Evolutionary conservation across 148 eudicot species (phyloP).

Genomic region (Persicaria tinctoria): DNA sequence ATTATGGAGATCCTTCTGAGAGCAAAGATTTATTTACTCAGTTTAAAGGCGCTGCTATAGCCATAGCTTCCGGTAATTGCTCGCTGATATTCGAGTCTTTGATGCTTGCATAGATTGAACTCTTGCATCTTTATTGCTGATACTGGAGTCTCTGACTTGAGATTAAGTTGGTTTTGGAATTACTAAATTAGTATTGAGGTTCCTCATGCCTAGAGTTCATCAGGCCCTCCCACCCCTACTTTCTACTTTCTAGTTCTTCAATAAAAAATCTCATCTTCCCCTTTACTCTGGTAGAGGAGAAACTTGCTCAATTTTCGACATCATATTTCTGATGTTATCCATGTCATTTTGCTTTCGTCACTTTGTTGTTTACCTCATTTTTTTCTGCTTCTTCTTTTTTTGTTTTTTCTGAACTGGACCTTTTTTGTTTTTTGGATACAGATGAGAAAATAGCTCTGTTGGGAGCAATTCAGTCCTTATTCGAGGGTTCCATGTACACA

Average conservation of each 20-base stretch:
- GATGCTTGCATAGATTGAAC: background rate
- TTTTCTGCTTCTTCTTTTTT: background rate
- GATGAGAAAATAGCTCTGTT: constrained; percentile 95
- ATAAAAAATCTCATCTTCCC: background rate
- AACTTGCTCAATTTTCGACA: background rate
- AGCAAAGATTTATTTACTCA: constrained; percentile 89
- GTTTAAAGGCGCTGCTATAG: constrained; percentile 90
- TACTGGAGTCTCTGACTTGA: background rate
- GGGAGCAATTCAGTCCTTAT: constrained; percentile 94
- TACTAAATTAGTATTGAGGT: background rate
- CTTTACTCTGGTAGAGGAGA: background rate
- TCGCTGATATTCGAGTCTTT: background rate
- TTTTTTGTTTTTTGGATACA: constrained; percentile 19
- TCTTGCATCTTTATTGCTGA: background rate
- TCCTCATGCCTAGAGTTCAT: background rate
- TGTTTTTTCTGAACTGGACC: background rate
- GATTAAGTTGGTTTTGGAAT: background rate
- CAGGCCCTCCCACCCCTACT: background rate
- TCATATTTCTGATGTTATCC: background rate
- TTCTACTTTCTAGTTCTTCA: background rate
- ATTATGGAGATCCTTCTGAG: constrained; percentile 94
- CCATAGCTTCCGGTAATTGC: constrained; percentile 84
- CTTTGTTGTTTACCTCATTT: background rate
- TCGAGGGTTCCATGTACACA: constrained; percentile 98
- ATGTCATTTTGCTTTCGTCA: background rate